phyloP scores from a whole-genome alignment of 306 rosid genomes.

The Trichosanthes cucumerina region DNA sequence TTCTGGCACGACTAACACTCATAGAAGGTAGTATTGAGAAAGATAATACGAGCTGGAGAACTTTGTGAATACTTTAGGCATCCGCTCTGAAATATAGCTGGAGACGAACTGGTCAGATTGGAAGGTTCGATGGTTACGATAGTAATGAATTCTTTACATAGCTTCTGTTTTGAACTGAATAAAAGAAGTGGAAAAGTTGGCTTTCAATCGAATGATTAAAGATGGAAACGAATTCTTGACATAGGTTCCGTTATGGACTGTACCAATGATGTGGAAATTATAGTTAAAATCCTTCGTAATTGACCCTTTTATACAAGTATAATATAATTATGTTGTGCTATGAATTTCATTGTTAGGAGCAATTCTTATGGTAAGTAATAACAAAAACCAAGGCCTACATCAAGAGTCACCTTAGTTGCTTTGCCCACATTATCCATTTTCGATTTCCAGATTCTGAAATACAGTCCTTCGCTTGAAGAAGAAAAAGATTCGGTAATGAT shows the following conservation, averaged over 20 bases:
- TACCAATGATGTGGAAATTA: neutral
- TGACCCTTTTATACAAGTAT: neutral
- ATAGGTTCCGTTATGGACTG: neutral
- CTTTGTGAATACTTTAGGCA: slow-evolving; percentile 5
- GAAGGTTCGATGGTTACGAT: neutral
- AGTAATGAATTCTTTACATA: neutral
- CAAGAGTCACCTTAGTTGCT: slow-evolving; percentile 69
- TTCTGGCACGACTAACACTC: neutral
- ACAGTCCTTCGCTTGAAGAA: too few relatives aligned
- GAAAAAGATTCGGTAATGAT: too few relatives aligned
- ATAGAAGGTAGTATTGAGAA: neutral
- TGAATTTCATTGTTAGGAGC: neutral
- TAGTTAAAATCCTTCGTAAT: neutral
- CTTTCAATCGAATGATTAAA: neutral
- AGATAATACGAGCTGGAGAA: slow-evolving; percentile 1
- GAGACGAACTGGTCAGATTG: neutral
- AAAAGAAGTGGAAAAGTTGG: neutral
- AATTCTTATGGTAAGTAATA: neutral
- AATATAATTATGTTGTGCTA: neutral
- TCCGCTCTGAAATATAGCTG: neutral
- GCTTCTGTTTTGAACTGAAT: neutral
- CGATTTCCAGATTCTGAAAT: too few relatives aligned
- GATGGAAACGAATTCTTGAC: neutral
- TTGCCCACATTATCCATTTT: slow-evolving; percentile 47
- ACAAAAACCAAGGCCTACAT: slow-evolving; percentile 42